Percentiles rank a stretch among this genome's conserved stretches.
These are phyloP conservation scores for Cruciata laevipes DNA, from an alignment of 257 asterid species.

Conservation along the genomic window DNA sequence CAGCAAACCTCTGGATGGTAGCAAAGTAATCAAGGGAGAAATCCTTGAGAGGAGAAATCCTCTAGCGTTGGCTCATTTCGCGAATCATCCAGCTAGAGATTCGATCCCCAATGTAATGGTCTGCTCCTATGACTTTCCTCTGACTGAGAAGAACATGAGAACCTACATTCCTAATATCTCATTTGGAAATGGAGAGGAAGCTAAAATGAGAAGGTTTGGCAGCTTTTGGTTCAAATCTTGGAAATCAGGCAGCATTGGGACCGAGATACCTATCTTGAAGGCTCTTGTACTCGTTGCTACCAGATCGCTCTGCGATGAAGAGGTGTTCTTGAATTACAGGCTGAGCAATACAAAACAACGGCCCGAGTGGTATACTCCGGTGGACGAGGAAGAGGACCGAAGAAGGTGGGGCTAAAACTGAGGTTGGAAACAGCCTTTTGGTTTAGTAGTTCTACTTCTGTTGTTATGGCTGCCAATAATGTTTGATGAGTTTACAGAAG, in stretches of 20 bases:
- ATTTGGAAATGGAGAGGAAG: slow-evolving; percentile 66
- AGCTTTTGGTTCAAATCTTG: slow-evolving; percentile 83
- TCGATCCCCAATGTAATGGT: slow-evolving; percentile 72
- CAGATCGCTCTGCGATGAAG: slow-evolving; percentile 61
- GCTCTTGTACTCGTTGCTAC: slow-evolving; percentile 70
- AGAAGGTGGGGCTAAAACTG: slow-evolving; percentile 62
- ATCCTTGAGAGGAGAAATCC: slow-evolving; percentile 80
- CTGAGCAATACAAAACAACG: slow-evolving; percentile 70
- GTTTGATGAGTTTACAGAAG: neutral
- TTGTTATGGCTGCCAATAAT: neutral
- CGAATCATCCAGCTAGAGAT: slow-evolving; percentile 76
- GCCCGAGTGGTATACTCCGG: slow-evolving; percentile 78
- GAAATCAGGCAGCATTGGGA: slow-evolving; percentile 37
- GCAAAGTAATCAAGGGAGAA: slow-evolving; percentile 34
- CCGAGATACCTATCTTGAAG: slow-evolving; percentile 46
- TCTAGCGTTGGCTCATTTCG: slow-evolving; percentile 78
- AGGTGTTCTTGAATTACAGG: slow-evolving; percentile 75
- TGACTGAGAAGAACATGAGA: slow-evolving; percentile 59
- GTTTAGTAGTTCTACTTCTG: neutral
- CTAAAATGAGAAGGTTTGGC: slow-evolving; percentile 55
- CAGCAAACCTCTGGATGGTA: slow-evolving; percentile 61
- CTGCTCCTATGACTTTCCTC: slow-evolving; percentile 75
- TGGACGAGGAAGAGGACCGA: slow-evolving; percentile 80
- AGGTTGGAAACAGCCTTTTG: neutral
- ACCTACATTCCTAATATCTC: slow-evolving; percentile 65